Conservation (phyloP, 768 basidiomycete genomes). For the Clitopilus hobsonii region DNA sequence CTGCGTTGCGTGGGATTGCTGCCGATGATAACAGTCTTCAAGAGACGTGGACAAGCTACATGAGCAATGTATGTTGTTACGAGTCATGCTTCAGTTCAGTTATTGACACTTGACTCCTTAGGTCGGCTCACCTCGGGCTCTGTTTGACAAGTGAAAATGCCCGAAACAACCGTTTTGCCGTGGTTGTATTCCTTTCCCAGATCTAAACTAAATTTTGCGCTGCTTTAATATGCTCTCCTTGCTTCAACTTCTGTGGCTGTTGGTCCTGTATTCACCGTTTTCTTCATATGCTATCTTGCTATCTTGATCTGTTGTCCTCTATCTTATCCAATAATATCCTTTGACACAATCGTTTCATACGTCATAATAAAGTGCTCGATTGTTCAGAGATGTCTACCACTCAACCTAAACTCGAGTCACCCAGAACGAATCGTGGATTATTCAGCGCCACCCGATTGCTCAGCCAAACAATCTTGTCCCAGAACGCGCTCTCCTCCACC, state of each 20-base stretch:
- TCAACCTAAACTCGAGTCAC: too few relatives aligned
- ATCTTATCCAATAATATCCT: background rate
- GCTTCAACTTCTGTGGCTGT: conserved; percentile 5
- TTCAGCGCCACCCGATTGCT: too few relatives aligned
- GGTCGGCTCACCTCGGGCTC: conserved; percentile 39
- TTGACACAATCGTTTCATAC: too few relatives aligned
- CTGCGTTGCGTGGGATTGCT: conserved; percentile 39
- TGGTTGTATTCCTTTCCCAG: background rate
- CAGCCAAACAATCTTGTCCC: too few relatives aligned
- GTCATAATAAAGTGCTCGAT: background rate
- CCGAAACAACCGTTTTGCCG: too few relatives aligned
- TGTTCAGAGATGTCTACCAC: too few relatives aligned
- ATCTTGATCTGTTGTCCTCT: background rate
- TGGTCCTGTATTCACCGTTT: background rate
- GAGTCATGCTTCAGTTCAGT: background rate
- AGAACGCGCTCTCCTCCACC: too few relatives aligned
- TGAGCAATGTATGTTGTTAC: conserved; percentile 41
- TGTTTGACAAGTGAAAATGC: conserved; percentile 27
- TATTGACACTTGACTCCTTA: conserved; percentile 6
- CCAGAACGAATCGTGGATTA: too few relatives aligned
- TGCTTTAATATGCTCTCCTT: background rate
- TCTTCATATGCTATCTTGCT: conserved; percentile 1
- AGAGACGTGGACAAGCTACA: conserved; percentile 70
- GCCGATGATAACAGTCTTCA: conserved; percentile 53
- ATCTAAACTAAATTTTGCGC: background rate